Evolutionary conservation across 305 asterid species (phyloP).

Genomic region (Fraxinus dipetala): DNA sequence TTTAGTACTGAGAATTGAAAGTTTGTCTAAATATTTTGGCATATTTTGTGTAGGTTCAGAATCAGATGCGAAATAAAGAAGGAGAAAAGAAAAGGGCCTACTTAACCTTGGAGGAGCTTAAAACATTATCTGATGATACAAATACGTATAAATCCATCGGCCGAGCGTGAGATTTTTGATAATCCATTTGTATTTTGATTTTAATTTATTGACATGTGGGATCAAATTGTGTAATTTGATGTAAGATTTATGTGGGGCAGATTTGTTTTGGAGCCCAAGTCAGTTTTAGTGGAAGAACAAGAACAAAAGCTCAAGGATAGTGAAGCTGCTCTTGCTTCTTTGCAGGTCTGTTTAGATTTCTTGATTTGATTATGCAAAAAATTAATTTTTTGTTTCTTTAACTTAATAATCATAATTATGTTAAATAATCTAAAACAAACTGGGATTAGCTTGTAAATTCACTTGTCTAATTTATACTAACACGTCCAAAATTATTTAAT

Average conservation of each 20-base stretch:
- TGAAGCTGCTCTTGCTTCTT: constrained; percentile 66
- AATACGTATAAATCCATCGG: constrained; percentile 90
- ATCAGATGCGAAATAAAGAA: constrained; percentile 82
- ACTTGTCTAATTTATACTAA: not conserved
- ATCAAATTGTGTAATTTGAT: not conserved
- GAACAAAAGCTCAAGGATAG: constrained; percentile 76
- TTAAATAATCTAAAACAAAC: not conserved
- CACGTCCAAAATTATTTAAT: no score
- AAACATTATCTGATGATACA: constrained; percentile 66
- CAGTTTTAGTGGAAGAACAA: constrained; percentile 80
- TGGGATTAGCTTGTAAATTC: not conserved
- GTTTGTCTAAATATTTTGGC: not conserved
- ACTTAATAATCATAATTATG: not conserved
- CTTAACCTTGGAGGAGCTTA: constrained; percentile 87
- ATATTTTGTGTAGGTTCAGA: constrained; percentile 55
- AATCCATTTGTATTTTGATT: constrained; percentile 5
- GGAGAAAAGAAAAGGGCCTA: constrained; percentile 90
- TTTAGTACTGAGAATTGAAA: not conserved
- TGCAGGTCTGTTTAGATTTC: constrained; percentile 53
- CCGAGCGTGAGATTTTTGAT: constrained; percentile 64
- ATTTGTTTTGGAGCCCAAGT: constrained; percentile 80
- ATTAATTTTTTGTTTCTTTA: not conserved
- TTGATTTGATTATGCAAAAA: constrained; percentile 5
- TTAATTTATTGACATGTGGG: not conserved
- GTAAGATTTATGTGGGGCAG: constrained; percentile 35